Evolutionary conservation across 345 rosid genomes (phyloP), one percentile per base, ranked within the genome.

Genomic region (Geranium rotundifolium): DNA sequence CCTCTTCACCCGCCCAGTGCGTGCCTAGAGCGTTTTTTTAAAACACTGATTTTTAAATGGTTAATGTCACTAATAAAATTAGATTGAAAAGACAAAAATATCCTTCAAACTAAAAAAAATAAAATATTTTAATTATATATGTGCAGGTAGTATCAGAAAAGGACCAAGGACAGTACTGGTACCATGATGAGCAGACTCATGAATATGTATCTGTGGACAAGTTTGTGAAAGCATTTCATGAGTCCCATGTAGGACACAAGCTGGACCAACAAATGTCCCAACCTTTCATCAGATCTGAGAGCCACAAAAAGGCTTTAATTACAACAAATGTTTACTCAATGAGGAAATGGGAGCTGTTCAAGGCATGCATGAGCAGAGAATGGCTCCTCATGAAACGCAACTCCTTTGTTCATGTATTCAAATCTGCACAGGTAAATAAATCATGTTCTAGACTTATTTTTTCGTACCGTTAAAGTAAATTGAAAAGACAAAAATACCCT

Each of bases 151-250:
- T 86, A 13, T 89, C 87, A 17, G 58, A 65, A 56, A 89, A 83
- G 41, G 87, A 89, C 65, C 96, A 89, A 69, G 80, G 80, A 18
- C 84, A 80, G 29, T 86, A 86, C 54, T 81, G 93, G 93, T 63
- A 54, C 23, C 58, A 58, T 5, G 16, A 7, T 4, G 76, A 82
- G 23, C 62, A 20, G 29, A 74, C 85, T 19, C 60, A 83, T 58
- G 68, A 62, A 8, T 79, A 76, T 75, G 67, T 86, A 63, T 68
- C 89, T 10, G 80, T 75, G 1, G 73, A 80, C 20, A 68, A 67
- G 68, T 76, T 86, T 55, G 72, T 63, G 1, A 60, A 59, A 19
- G 75, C 37, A 57, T 89, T 75, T 77, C 69, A 75, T 58, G 63
- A 62, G 54, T 80, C 66, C 67, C 79, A 75, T 29, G 54, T 65